Conservation (phyloP, 1,284 basidiomycete species). For the Bjerkandera adusta region DNA sequence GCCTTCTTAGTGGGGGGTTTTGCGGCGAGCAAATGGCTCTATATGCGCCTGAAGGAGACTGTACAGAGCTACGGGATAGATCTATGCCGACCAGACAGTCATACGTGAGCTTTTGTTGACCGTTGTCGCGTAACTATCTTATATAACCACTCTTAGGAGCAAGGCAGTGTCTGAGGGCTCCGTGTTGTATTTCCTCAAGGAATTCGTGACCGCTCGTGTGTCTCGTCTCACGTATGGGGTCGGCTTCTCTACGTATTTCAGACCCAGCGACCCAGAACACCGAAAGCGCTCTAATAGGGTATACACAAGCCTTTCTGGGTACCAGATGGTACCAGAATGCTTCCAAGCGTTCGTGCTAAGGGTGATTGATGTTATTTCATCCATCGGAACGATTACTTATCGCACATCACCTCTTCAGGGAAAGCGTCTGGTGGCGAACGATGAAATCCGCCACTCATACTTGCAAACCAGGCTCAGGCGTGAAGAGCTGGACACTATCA, state of each 20-base stretch:
- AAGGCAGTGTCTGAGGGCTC: constrained; percentile 37
- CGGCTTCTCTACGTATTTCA: constrained; percentile 25
- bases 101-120: constrained; percentile 36
- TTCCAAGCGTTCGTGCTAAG: constrained; percentile 36
- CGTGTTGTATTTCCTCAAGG: constrained; percentile 34
- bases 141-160: constrained; percentile 19
- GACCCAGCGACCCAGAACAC: constrained; percentile 31
- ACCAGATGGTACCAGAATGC: constrained; percentile 26
- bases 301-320: constrained; percentile 30
- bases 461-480: constrained; percentile 27
- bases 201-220: constrained; percentile 34
- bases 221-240: constrained; percentile 35
- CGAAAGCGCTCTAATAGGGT: constrained; percentile 14
- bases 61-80: constrained; percentile 29
- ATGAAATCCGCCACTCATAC: constrained; percentile 35
- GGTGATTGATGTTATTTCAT: no score
- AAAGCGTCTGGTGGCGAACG: constrained; percentile 30
- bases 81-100: constrained; percentile 43
- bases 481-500: constrained; percentile 27
- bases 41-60: constrained; percentile 24
- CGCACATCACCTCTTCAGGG: no score
- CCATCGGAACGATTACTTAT: no score
- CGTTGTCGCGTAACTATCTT: no score
- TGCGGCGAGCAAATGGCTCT: constrained; percentile 38
- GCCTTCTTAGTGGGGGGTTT: constrained; percentile 41